Evolutionary conservation across 345 rosid genomes (phyloP).

Genomic region (Salix caprea): DNA sequence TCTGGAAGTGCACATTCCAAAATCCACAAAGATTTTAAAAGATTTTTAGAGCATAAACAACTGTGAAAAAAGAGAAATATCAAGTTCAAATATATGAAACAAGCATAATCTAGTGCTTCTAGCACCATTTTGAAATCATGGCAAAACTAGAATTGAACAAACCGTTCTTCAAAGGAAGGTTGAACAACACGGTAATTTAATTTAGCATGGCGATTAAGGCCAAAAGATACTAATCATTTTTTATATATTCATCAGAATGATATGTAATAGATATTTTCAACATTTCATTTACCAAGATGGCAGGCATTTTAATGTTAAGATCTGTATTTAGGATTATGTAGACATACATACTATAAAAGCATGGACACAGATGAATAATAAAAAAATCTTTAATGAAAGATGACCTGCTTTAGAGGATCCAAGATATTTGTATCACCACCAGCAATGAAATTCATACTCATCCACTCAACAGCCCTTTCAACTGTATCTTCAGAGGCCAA

Average conservation of each 20-base stretch:
- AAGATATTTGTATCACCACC: constrained; percentile 68
- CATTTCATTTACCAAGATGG: too few relatives aligned
- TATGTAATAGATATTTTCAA: background rate
- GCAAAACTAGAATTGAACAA: background rate
- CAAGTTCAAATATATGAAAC: background rate
- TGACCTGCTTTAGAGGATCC: constrained; percentile 72
- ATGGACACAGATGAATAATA: background rate
- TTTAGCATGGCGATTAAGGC: background rate
- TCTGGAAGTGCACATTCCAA: background rate
- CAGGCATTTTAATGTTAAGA: too few relatives aligned
- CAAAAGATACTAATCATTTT: background rate
- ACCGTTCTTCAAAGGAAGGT: background rate
- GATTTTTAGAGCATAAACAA: background rate
- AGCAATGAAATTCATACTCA: constrained; percentile 49
- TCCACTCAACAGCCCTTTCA: constrained; percentile 70
- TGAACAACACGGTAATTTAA: background rate
- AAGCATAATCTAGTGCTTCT: background rate
- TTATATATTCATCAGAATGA: background rate
- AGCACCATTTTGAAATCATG: background rate
- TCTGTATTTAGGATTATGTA: too few relatives aligned
- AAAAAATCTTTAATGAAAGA: background rate
- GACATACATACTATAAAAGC: too few relatives aligned
- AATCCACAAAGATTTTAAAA: background rate
- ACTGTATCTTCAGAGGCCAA: constrained; percentile 52
- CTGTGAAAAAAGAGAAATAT: background rate